Base-by-base conservation (phyloP, 768 basidiomycete species). In the Myochromella boudieri region DNA sequence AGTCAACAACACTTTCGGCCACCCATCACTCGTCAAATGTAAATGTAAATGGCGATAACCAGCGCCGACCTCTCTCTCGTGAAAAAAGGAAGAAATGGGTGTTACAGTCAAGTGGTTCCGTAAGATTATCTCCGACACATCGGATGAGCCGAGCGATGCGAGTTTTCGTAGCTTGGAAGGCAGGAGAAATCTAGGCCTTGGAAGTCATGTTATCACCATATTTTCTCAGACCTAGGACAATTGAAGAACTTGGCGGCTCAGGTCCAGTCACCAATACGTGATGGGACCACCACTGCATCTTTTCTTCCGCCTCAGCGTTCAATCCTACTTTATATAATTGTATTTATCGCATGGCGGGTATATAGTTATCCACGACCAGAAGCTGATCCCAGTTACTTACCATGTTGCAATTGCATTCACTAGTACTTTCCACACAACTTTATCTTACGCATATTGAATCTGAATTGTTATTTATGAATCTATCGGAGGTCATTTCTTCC, bases 151-250 rank as follows among this genome's bases (percentile, higher is more conserved):
- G 82, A 38, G 71, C 73, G 12, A 63, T 80, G 48, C 72, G 75
- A 29, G 72, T 78, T 6, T 80, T 78, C 56, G 76, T 78, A 10
- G 81, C 78, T 40, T 81, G 82, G 80, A 84, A 84, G 64, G 58
- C 69, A 37, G 65, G 51, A 50, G 34, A 8, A 22, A 4, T 15
- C 14, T 25, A n/a, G 14, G 12, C 34, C 12, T 14, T 31, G 36
- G 39, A 18, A 38, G 14, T 28, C 21, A 43, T 17, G n/a, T 28
- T 27, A 32, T 46, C 24, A 38, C 24, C 3, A 21, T 5, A 26
- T 24, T 21, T 22, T 3, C 20, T 8, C 10, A 7, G 36, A 20
- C 24, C n/a, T n/a, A n/a, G n/a, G n/a, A n/a, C n/a, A n/a, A n/a
- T n/a, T n/a, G n/a, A n/a, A n/a, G n/a, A n/a, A n/a, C n/a, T n/a